Evolutionary conservation across 208 protist genomes (phyloP).

Genomic region (Acanthamoeba pearcei): DNA sequence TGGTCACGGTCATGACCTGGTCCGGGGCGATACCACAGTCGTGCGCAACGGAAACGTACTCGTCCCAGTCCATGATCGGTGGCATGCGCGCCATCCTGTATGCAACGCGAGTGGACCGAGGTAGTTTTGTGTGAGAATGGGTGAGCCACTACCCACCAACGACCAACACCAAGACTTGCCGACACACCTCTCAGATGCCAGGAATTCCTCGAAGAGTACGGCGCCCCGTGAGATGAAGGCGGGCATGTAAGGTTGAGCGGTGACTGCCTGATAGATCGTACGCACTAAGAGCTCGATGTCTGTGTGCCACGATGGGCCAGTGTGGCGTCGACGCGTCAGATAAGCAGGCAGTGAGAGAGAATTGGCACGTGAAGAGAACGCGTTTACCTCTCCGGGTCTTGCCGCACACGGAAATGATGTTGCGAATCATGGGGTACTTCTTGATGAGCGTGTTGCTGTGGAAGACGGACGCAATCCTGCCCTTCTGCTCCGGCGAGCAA

Average conservation of each 20-base stretch:
- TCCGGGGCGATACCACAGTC: constrained; percentile 60
- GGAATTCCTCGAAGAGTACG: constrained; percentile 62
- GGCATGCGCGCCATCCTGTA: constrained; percentile 48
- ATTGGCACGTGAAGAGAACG: neutral
- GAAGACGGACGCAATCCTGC: constrained; percentile 23
- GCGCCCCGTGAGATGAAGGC: constrained; percentile 59
- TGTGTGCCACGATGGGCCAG: neutral
- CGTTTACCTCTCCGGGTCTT: constrained; percentile 28
- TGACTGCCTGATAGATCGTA: constrained; percentile 23
- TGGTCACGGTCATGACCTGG: constrained; percentile 59
- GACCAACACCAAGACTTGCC: neutral
- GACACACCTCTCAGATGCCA: constrained; percentile 25
- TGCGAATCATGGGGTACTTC: constrained; percentile 69
- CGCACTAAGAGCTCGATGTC: constrained; percentile 18
- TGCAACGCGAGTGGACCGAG: no score
- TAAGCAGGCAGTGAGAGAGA: neutral
- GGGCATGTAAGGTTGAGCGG: constrained; percentile 59
- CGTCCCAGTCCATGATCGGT: constrained; percentile 71
- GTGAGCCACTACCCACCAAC: neutral
- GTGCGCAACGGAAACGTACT: constrained; percentile 13
- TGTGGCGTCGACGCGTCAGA: neutral
- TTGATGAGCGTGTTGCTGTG: constrained; percentile 33
- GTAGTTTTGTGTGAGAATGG: neutral
- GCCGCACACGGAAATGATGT: neutral
- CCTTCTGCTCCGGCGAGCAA: constrained; percentile 38